phyloP scores from a whole-genome alignment of 140 eudicot genomes.

The Oenanthe javanica region DNA sequence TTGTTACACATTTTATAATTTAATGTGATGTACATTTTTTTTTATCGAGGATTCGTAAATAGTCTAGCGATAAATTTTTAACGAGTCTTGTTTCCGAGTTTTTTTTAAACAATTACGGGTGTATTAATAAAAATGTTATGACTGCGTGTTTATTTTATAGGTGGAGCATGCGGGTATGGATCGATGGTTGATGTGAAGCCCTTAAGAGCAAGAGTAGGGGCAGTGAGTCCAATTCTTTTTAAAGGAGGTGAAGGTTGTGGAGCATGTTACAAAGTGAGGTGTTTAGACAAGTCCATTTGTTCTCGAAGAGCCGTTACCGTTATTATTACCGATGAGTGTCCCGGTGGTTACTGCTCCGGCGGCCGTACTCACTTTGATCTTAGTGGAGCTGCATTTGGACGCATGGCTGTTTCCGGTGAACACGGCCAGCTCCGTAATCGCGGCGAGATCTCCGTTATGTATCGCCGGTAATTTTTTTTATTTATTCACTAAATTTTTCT shows the following conservation, averaged over 20 bases:
- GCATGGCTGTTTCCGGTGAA: conserved; percentile 80
- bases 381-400: conserved; percentile 95
- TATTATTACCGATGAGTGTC: conserved; percentile 86
- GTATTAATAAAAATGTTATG: too few species aligned
- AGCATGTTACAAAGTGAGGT: conserved; percentile 92
- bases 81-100: too few species aligned
- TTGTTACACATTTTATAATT: background rate
- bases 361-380: conserved; percentile 86
- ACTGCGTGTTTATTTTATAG: conserved; percentile 8
- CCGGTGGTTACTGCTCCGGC: conserved; percentile 47
- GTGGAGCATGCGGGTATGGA: conserved; percentile 99
- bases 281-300: conserved; percentile 75
- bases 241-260: conserved; percentile 96
- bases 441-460: conserved; percentile 59
- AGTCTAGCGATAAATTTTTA: too few species aligned
- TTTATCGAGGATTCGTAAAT: background rate
- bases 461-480: conserved; percentile 47
- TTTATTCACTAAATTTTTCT: background rate
- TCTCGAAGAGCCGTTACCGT: conserved; percentile 88
- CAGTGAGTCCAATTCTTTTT: conserved; percentile 86
- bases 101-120: too few species aligned
- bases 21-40: too few species aligned
- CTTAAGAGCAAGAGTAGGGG: conserved; percentile 84
- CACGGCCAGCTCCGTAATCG: conserved; percentile 67
- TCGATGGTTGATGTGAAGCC: conserved; percentile 93